Base-by-base conservation (phyloP, 116 monocot species). In the Thalassia testudinum region DNA sequence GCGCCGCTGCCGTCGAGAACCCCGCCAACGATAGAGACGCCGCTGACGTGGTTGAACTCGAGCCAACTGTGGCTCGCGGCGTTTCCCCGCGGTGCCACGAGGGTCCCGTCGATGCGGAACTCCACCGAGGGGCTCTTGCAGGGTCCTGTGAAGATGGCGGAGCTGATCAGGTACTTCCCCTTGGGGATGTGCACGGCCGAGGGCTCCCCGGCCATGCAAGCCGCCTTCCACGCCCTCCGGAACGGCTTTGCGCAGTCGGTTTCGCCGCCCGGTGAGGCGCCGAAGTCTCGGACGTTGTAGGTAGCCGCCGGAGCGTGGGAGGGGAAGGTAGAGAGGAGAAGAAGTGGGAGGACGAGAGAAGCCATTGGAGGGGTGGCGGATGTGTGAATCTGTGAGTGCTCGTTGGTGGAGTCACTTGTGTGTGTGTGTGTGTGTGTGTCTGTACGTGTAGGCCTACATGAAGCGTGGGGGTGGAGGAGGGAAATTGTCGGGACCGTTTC, bases 21-120 rank as follows among this genome's bases (percentile, higher is more conserved):
- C 14, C 72, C 72, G 55, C 72, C 72, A 54, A 13, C 21, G 14
- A 72, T 21, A 25, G 52, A 27, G 12, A 65, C 19, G 0, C 72
- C 65, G 0, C 49, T 37, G 42, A 72, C 66, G 6, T 47, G 47
- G 8, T 66, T 56, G 50, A 72, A 66, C n/a, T 18, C 22, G 14
- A 72, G 27, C 72, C 66, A 72, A 1, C 54, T 7, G 2, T 10
- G 34, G 3, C 0, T 5, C 1, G 1, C 5, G 7, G 37, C 58
- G 42, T 18, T 27, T 55, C 47, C 21, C 19, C 44, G 50, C 2
- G 66, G 60, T 1, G 72, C 72, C 11, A 66, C 61, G 3, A 72
- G 40, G n/a, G 66, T 66, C 12, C 72, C 73, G 52, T 62, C 66
- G 43, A 62, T 58, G 17, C 51, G 62, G 17, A 73, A 1, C 0